Conservation (phyloP, 2,329 filamentous ascomycete species). For the Ophiostoma sp. region DNA sequence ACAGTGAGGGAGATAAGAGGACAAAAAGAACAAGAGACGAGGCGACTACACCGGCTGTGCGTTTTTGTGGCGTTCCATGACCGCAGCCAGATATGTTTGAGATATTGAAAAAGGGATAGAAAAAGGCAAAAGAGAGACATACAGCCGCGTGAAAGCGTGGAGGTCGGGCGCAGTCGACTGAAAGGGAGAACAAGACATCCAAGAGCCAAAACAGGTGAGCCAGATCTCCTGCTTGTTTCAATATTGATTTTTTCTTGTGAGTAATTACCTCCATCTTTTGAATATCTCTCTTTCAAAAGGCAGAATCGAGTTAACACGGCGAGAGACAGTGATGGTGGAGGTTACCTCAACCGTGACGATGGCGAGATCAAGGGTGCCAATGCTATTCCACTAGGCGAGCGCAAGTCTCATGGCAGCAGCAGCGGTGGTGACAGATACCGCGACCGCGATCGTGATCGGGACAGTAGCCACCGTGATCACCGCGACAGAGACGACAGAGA, state of each 20-base stretch:
- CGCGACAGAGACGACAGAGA: slow-evolving; percentile 36
- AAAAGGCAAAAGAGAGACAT: neutral
- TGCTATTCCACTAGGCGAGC: slow-evolving; percentile 66
- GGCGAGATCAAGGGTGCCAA: slow-evolving; percentile 65
- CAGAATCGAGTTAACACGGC: neutral
- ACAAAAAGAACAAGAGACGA: neutral
- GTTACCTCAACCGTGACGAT: slow-evolving; percentile 34
- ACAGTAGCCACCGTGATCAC: slow-evolving; percentile 31
- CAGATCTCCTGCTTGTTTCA: neutral
- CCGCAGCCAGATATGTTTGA: neutral
- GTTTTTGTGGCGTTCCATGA: neutral
- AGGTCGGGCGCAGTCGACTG: neutral
- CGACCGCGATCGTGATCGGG: slow-evolving; percentile 27
- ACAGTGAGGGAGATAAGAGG: neutral
- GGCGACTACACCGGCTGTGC: neutral
- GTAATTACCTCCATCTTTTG: too few relatives aligned
- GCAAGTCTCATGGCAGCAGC: slow-evolving; percentile 41
- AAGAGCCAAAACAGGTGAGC: neutral
- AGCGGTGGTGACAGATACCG: slow-evolving; percentile 33
- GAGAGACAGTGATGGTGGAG: neutral
- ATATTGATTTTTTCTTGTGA: neutral
- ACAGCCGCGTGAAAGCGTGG: neutral
- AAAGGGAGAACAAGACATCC: too few relatives aligned
- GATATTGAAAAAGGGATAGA: neutral
- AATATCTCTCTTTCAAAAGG: neutral